These are phyloP conservation scores for Vigna hirtella DNA, from an alignment of 306 rosid species.

Conservation along the genomic window DNA sequence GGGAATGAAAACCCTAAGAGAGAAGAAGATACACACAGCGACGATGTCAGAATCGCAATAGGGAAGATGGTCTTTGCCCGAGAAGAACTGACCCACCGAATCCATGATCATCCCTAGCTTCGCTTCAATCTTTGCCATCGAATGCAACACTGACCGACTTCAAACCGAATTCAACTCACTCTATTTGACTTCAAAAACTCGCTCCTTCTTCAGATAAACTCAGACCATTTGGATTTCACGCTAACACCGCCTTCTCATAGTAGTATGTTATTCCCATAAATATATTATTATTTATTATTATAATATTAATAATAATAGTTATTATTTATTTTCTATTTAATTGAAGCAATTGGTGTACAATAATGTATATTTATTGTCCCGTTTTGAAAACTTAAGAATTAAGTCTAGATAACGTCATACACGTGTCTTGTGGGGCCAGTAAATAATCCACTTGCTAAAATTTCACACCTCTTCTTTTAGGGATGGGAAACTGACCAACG, in stretches of 20 bases:
- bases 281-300: background rate
- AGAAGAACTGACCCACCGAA: constrained; percentile 75
- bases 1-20: constrained; percentile 15
- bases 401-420: background rate
- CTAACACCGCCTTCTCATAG: background rate
- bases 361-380: background rate
- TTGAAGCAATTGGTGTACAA: too few species aligned
- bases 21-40: constrained; percentile 53
- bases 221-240: constrained; percentile 9
- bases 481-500: too few species aligned
- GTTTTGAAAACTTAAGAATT: background rate
- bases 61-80: constrained; percentile 77
- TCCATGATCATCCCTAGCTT: constrained; percentile 68
- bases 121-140: constrained; percentile 65
- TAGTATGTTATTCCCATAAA: background rate
- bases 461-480: background rate
- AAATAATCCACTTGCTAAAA: background rate
- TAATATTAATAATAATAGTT: too few species aligned
- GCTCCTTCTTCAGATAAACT: constrained; percentile 3
- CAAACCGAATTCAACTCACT: constrained; percentile 6
- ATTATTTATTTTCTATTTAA: background rate
- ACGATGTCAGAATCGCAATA: constrained; percentile 79
- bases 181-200: background rate
- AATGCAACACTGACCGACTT: background rate
- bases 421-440: background rate